phyloP scores from a whole-genome alignment of 2,329 filamentous ascomycete genomes.

The Ceratocystis cacaofunesta region DNA sequence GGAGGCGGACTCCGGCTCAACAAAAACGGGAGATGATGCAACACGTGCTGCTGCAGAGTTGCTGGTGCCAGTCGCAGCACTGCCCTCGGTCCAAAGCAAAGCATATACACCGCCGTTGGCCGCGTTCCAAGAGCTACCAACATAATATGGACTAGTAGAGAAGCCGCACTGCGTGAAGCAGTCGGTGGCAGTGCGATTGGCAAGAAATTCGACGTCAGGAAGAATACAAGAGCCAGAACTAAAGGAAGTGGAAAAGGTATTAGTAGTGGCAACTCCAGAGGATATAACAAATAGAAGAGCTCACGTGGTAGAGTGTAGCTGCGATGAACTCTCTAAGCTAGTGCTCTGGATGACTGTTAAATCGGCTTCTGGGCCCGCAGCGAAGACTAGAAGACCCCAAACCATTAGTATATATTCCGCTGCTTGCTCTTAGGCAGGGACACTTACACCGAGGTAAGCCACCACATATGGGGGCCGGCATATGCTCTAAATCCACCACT shows the following conservation, averaged over 20 bases:
- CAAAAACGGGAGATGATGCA: not conserved
- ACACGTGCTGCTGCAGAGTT: not conserved
- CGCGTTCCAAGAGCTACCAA: conserved; percentile 52
- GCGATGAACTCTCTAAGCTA: conserved; percentile 2
- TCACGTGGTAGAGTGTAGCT: conserved; percentile 11
- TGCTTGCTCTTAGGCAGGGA: not conserved
- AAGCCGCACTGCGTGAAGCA: conserved; percentile 11
- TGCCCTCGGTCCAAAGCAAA: conserved; percentile 52
- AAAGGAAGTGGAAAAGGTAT: not conserved
- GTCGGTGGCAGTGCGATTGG: not conserved
- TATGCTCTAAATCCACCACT: conserved; percentile 57
- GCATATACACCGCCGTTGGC: conserved; percentile 54
- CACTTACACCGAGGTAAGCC: conserved; percentile 55
- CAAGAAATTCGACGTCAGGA: not conserved
- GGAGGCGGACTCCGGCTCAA: not conserved
- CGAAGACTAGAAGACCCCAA: not conserved
- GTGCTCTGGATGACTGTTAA: conserved; percentile 3
- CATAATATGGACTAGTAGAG: conserved; percentile 26
- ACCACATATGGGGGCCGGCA: conserved; percentile 56
- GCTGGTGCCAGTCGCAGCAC: conserved; percentile 33
- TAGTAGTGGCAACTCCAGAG: not conserved
- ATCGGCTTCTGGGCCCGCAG: not conserved
- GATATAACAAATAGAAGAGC: not conserved
- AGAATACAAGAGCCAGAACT: conserved; percentile 4
- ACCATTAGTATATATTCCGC: not conserved